Conservation (phyloP, 2,329 filamentous ascomycete genomes). For the Penicillium olsonii region DNA sequence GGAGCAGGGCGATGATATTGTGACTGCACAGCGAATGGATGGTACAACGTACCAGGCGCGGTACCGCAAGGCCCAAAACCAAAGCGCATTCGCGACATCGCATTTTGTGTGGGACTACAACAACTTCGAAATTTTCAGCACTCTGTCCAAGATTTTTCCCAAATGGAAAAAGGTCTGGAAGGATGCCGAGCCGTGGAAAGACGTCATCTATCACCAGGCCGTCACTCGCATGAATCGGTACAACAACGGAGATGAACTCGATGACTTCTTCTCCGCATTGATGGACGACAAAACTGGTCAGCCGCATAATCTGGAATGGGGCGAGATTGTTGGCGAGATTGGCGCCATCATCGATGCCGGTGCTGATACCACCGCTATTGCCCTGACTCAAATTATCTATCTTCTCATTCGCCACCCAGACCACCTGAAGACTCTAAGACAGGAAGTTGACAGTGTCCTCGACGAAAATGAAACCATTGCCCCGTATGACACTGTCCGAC, state of each 20-base stretch:
- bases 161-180: slow-evolving; percentile 34
- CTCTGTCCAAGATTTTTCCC: slow-evolving; percentile 48
- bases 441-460: slow-evolving; percentile 48
- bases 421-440: slow-evolving; percentile 38
- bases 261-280: slow-evolving; percentile 58
- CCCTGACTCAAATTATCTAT: slow-evolving; percentile 54
- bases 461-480: slow-evolving; percentile 45
- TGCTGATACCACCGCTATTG: slow-evolving; percentile 52
- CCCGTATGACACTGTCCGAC: slow-evolving; percentile 50
- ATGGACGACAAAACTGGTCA: slow-evolving; percentile 51
- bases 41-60: slow-evolving; percentile 48
- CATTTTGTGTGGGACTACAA: slow-evolving; percentile 52
- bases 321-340: slow-evolving; percentile 58
- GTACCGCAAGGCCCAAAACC: slow-evolving; percentile 53
- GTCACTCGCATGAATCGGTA: slow-evolving; percentile 26
- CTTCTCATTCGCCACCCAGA: slow-evolving; percentile 51
- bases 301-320: slow-evolving; percentile 52
- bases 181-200: slow-evolving; percentile 47
- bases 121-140: slow-evolving; percentile 49
- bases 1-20: slow-evolving; percentile 48
- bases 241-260: slow-evolving; percentile 52
- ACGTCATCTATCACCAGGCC: slow-evolving; percentile 50
- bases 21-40: slow-evolving; percentile 44
- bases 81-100: slow-evolving; percentile 49
- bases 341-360: slow-evolving; percentile 45